A percentile compares a stretch with the other conserved stretches of the same genome.
Conservation (phyloP, 176 grass and related monocot genomes). For the Aegilops tauschii region DNA sequence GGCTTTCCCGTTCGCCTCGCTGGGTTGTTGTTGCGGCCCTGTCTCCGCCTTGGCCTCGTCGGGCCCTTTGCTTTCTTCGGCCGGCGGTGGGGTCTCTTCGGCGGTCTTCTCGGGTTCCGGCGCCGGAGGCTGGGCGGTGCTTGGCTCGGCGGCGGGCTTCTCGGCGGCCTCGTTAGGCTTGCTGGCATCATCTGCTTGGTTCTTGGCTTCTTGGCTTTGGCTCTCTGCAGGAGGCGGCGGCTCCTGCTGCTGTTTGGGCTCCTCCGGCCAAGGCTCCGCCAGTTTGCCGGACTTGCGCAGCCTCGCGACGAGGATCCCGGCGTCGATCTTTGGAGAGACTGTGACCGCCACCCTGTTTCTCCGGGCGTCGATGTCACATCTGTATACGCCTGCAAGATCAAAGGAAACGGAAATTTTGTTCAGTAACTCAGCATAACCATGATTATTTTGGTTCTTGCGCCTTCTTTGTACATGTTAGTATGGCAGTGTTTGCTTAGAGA, state of each 20-base stretch:
- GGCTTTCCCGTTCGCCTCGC: neutral
- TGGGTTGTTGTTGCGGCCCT: neutral
- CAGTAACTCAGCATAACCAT: neutral
- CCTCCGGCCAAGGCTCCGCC: constrained; percentile 48
- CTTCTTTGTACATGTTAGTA: neutral
- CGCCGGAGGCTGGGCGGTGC: neutral
- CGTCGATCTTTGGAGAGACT: constrained; percentile 30
- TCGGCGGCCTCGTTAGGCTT: constrained; percentile 19
- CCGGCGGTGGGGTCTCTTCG: neutral
- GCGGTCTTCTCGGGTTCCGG: constrained; percentile 20
- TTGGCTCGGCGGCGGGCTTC: constrained; percentile 16
- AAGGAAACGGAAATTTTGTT: neutral
- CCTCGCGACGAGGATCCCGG: constrained; percentile 44
- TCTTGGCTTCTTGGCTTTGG: constrained; percentile 26
- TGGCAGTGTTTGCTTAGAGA: neutral
- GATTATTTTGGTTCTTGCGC: neutral
- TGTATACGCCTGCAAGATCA: constrained; percentile 42
- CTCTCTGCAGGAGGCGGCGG: constrained; percentile 9
- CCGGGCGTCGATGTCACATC: constrained; percentile 49
- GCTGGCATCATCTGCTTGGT: constrained; percentile 23
- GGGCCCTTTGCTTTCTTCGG: constrained; percentile 17
- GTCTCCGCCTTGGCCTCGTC: neutral
- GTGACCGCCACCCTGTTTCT: constrained; percentile 61
- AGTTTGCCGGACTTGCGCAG: constrained; percentile 61
- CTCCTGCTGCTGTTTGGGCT: constrained; percentile 17